Base-by-base conservation (phyloP, 2,329 filamentous ascomycete species). In the Microdochium nivale region DNA sequence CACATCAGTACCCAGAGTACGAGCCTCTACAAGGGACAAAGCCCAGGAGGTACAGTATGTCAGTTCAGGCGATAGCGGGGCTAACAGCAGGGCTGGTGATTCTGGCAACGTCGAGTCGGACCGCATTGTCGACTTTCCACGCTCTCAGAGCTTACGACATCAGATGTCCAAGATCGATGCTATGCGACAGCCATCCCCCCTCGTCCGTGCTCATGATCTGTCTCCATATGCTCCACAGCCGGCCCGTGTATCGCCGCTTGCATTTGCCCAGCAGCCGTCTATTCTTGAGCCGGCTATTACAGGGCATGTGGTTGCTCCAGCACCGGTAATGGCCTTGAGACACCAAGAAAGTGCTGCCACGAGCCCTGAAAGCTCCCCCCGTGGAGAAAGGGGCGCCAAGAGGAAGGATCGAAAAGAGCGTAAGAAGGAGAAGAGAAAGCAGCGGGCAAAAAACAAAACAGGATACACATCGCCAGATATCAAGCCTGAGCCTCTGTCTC, bases 171-270 rank as follows among this genome's bases (percentile, higher is more conserved):
- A 62, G 63, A 65, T 66, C 58, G 64, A 62, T 62, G 67, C 63
- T 62, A 72, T 60, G 56, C 67, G 63, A 59, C 73, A 66, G 57
- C 70, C 79, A 49, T 78, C 86, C 55, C 82, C 83, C 50, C 72
- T 91, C 53, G 76, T 91, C 59, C 82, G 83, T 62, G 84, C 83
- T 59, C 86, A 90, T 64, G 84, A 91, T 60, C 80, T 84, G 49
- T 84, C 83, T 33, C 86, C 86, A 43, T 71, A 86, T 62, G 88
- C 88, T 49, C 87, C 88, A 25, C 87, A 88, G 62, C 87, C 88
- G 50, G 83, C 84, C 48, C 85, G 88, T 62, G 82, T 81, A 56
- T 76, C 86, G 65, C 72, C 78, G 56, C 63, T 85, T 69, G 71
- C 78, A 59, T 68, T 71, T 63, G 67, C 72, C 50, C 68, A 69